phyloP scores from a whole-genome alignment of 2,329 filamentous ascomycete species.

The Colletotrichum scovillei region DNA sequence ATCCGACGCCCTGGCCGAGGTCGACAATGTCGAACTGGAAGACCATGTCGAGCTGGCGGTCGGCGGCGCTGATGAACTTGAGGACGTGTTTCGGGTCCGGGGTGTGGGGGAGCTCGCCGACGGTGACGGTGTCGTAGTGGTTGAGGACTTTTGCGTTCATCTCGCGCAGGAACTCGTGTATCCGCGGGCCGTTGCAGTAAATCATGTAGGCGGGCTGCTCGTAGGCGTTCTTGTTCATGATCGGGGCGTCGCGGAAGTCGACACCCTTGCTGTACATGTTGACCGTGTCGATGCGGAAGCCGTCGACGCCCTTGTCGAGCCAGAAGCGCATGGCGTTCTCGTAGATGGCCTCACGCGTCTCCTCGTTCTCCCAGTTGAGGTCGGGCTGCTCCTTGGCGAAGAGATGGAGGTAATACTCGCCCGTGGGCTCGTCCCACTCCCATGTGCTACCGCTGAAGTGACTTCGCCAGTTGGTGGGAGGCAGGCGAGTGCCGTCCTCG shows the following conservation, averaged over 20 bases:
- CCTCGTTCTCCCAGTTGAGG: slow-evolving; percentile 84
- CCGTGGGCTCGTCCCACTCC: slow-evolving; percentile 78
- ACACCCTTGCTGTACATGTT: slow-evolving; percentile 77
- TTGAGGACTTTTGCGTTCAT: slow-evolving; percentile 69
- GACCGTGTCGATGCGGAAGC: slow-evolving; percentile 81
- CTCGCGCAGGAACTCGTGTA: slow-evolving; percentile 75
- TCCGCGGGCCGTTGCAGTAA: slow-evolving; percentile 75
- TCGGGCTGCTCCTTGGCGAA: slow-evolving; percentile 84
- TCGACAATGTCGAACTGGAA: slow-evolving; percentile 76
- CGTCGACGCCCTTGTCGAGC: slow-evolving; percentile 78
- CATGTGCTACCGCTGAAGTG: slow-evolving; percentile 72
- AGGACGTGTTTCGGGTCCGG: slow-evolving; percentile 68
- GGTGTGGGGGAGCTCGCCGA: slow-evolving; percentile 76
- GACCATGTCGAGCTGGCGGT: slow-evolving; percentile 75
- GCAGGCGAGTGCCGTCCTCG: slow-evolving; percentile 68
- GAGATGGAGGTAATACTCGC: slow-evolving; percentile 81
- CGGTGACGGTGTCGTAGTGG: slow-evolving; percentile 74
- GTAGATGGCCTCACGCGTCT: slow-evolving; percentile 76
- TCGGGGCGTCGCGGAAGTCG: slow-evolving; percentile 67
- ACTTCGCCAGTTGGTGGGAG: slow-evolving; percentile 81
- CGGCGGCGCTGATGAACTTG: slow-evolving; percentile 67
- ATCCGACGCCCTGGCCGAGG: slow-evolving; percentile 63
- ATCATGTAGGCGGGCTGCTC: slow-evolving; percentile 66
- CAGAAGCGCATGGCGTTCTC: slow-evolving; percentile 81
- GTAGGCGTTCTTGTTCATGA: slow-evolving; percentile 56